A percentile compares a stretch with the other conserved stretches of the same genome.
phyloP scores from a whole-genome alignment of 768 basidiomycete genomes.

The Suillus plorans region DNA sequence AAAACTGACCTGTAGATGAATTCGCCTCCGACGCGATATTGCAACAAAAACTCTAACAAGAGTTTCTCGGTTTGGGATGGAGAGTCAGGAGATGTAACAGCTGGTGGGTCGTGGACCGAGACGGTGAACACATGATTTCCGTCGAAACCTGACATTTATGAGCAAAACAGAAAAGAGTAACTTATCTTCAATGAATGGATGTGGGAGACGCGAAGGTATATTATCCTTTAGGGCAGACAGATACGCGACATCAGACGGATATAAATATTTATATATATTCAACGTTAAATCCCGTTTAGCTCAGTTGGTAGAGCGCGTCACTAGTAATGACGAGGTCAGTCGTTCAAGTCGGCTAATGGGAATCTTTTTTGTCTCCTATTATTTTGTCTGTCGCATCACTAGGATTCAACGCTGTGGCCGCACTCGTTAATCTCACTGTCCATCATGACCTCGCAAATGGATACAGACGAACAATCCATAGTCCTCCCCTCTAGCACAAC shows the following conservation, averaged over 20 bases:
- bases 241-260: conserved; percentile 22
- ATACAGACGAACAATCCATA: conserved; percentile 74
- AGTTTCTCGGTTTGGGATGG: conserved; percentile 81
- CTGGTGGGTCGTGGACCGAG: conserved; percentile 65
- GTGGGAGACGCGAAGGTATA: neutral
- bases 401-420: neutral
- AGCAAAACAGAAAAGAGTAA: neutral
- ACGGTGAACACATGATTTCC: conserved; percentile 79
- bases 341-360: conserved; percentile 43
- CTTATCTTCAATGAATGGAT: neutral
- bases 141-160: conserved; percentile 85
- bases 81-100: conserved; percentile 59
- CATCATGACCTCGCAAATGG: conserved; percentile 59
- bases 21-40: conserved; percentile 85
- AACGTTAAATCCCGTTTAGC: conserved; percentile 35
- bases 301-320: conserved; percentile 53
- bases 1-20: conserved; percentile 82
- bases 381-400: neutral
- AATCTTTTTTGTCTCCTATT: conserved; percentile 20
- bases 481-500: conserved; percentile 70
- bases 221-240: conserved; percentile 25
- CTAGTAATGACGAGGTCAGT: conserved; percentile 48
- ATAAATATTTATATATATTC: neutral
- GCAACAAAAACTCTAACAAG: conserved; percentile 82
- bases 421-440: neutral